A percentile compares a stretch with the other conserved stretches of the same genome.
Conservation (phyloP, 495 filamentous ascomycete species). For the Lepidopterella palustris region DNA sequence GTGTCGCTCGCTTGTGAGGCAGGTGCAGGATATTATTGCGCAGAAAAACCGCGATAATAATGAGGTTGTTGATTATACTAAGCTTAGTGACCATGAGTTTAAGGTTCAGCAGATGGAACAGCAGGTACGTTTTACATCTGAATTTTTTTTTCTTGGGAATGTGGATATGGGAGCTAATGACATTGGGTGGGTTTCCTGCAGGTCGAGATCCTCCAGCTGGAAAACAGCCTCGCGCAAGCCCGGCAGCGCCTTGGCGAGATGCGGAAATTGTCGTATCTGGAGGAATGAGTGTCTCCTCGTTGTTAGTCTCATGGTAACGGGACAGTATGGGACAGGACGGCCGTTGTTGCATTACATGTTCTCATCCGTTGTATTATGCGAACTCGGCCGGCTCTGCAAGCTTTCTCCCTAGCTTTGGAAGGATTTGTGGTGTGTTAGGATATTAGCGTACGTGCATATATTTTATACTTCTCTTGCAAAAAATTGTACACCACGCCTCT, state of each 20-base stretch:
- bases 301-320: neutral
- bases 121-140: conserved; percentile 63
- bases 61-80: conserved; percentile 80
- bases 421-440: neutral
- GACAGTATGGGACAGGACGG: too few species aligned
- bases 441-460: neutral
- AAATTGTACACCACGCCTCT: neutral
- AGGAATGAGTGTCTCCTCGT: conserved; percentile 45
- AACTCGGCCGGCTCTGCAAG: too few species aligned
- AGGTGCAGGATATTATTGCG: conserved; percentile 90
- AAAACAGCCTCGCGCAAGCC: conserved; percentile 77
- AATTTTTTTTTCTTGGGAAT: neutral
- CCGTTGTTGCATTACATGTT: neutral
- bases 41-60: conserved; percentile 70
- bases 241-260: conserved; percentile 87
- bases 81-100: conserved; percentile 87
- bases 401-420: too few species aligned
- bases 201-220: conserved; percentile 96
- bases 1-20: conserved; percentile 78
- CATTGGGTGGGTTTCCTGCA: conserved; percentile 35
- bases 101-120: conserved; percentile 99
- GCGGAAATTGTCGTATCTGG: conserved; percentile 96
- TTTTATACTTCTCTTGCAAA: too few species aligned
- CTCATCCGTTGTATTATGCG: neutral
- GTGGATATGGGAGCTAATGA: conserved; percentile 7